Conservation (phyloP, 768 basidiomycete genomes). For the Dacryopinax primogenitus region DNA sequence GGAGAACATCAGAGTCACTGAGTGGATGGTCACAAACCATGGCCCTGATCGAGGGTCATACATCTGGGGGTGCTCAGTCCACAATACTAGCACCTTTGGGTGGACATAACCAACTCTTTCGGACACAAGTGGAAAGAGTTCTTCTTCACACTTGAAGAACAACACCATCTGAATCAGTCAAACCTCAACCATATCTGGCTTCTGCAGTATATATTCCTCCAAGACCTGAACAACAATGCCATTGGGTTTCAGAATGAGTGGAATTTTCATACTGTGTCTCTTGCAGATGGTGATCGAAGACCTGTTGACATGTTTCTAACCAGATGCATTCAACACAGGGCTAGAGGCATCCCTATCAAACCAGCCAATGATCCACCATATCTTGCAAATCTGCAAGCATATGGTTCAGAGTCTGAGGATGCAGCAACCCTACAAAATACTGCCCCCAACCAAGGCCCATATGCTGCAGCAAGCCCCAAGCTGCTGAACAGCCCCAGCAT, state of each 20-base stretch:
- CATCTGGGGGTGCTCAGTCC: conserved; percentile 21
- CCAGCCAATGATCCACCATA: too few relatives aligned
- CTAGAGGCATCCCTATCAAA: neutral
- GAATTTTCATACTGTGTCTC: conserved; percentile 14
- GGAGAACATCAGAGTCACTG: conserved; percentile 20
- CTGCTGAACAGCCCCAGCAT: too few relatives aligned
- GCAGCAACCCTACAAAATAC: too few relatives aligned
- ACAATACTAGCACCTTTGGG: conserved; percentile 20
- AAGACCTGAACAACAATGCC: conserved; percentile 25
- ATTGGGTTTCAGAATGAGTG: conserved; percentile 17
- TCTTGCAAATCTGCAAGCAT: too few relatives aligned
- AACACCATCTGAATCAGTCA: conserved; percentile 8
- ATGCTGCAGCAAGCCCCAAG: too few relatives aligned
- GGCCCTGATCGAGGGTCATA: conserved; percentile 18
- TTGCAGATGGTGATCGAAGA: neutral
- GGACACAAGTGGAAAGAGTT: conserved; percentile 15
- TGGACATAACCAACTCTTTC: conserved; percentile 18
- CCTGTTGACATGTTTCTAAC: neutral
- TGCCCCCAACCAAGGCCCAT: too few relatives aligned
- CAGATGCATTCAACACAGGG: neutral
- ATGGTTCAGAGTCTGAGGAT: too few relatives aligned
- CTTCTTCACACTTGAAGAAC: neutral
- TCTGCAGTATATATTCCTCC: conserved; percentile 30
- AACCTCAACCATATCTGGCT: conserved; percentile 31
- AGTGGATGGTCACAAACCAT: conserved; percentile 15